A percentile compares a stretch with the other conserved stretches of the same genome.
Conservation (phyloP, 441 rosid genomes). For the Melastoma candidum region DNA sequence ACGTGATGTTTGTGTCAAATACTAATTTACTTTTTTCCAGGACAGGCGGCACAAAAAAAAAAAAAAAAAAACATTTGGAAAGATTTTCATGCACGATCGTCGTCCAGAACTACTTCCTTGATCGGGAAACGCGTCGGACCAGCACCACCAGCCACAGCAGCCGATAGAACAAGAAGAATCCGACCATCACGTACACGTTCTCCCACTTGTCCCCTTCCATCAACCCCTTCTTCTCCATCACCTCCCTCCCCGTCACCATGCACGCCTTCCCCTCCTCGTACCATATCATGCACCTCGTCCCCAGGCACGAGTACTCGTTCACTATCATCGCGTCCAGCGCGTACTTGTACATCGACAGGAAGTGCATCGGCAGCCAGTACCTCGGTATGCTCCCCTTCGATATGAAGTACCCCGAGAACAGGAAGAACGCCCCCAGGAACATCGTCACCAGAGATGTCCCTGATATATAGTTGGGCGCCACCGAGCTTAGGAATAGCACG, state of each 20-base stretch:
- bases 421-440: slow-evolving; percentile 63
- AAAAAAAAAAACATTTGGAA: not conserved
- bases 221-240: slow-evolving; percentile 53
- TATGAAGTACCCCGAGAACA: slow-evolving; percentile 91
- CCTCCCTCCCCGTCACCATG: slow-evolving; percentile 62
- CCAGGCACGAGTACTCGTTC: slow-evolving; percentile 80
- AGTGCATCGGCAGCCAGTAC: slow-evolving; percentile 90
- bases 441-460: slow-evolving; percentile 69
- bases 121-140: slow-evolving; percentile 62
- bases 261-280: slow-evolving; percentile 42
- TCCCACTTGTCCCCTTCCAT: slow-evolving; percentile 53
- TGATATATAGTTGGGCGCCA: slow-evolving; percentile 78
- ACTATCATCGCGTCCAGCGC: slow-evolving; percentile 73
- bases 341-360: slow-evolving; percentile 81
- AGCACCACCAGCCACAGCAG: slow-evolving; percentile 56
- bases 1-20: too few relatives aligned
- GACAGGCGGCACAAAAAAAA: not conserved
- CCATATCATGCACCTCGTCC: slow-evolving; percentile 62
- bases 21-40: not conserved
- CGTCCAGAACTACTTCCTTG: slow-evolving; percentile 30
- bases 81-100: not conserved
- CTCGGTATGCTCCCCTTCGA: slow-evolving; percentile 64
- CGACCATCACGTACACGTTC: slow-evolving; percentile 58
- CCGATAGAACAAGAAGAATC: slow-evolving; percentile 74
- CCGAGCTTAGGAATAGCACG: slow-evolving; percentile 70